Evolutionary conservation across 2,329 filamentous ascomycete species (phyloP).

Genomic region (Sclerotinia spermophila): DNA sequence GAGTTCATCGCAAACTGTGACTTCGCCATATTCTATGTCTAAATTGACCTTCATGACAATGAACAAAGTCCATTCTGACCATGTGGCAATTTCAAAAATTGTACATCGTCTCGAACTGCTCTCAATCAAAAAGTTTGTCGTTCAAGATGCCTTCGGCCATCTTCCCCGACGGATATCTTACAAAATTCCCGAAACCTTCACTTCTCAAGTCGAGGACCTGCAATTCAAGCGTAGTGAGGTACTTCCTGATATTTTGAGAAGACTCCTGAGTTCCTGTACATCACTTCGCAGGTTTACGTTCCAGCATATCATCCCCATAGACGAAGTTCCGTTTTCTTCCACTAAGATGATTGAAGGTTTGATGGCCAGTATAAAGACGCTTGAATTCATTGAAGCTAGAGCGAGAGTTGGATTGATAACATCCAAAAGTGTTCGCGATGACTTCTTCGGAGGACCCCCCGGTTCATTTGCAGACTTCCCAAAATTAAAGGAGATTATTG

Average conservation of each 20-base stretch:
- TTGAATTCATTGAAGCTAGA: not conserved
- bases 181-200: not conserved
- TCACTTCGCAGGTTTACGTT: not conserved
- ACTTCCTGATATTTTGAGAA: not conserved
- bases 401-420: not conserved
- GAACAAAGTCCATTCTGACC: fast-evolving
- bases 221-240: not conserved
- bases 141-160: not conserved
- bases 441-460: not conserved
- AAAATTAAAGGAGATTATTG: not conserved
- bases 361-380: not conserved
- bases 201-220: not conserved
- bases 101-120: not conserved
- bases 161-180: not conserved
- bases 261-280: not conserved
- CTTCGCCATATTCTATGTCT: not conserved
- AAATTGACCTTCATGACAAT: not conserved
- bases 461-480: not conserved
- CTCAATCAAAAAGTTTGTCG: not conserved
- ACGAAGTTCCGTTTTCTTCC: not conserved
- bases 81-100: not conserved
- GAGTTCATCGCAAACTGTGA: not conserved
- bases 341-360: not conserved
- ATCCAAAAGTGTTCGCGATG: not conserved
- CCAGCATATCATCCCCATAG: not conserved